Conservation (phyloP, 2,329 filamentous ascomycete genomes). For the Aspergillus fructus region DNA sequence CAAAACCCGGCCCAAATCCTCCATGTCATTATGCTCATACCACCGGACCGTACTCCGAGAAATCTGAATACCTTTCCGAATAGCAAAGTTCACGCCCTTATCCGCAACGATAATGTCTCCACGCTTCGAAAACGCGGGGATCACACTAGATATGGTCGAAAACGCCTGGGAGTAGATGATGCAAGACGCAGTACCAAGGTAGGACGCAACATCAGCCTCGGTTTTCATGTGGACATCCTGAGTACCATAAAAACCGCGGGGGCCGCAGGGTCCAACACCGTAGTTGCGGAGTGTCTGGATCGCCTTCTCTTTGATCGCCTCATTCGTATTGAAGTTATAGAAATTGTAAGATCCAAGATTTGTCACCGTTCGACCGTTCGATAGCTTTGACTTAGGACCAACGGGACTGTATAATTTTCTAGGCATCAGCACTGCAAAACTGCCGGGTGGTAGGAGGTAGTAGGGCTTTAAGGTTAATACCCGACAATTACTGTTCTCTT, state of each 20-base stretch:
- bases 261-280: slow-evolving; percentile 93
- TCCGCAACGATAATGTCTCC: slow-evolving; percentile 97
- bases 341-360: slow-evolving; percentile 97
- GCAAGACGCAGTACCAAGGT: slow-evolving; percentile 81
- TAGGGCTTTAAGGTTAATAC: slow-evolving; percentile 49
- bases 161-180: slow-evolving; percentile 97
- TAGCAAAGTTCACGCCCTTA: slow-evolving; percentile 87
- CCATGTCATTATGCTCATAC: slow-evolving; percentile 96
- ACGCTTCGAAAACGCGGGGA: slow-evolving; percentile 94
- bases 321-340: slow-evolving; percentile 94
- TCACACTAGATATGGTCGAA: slow-evolving; percentile 94
- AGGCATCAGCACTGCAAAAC: slow-evolving; percentile 8
- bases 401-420: slow-evolving; percentile 62
- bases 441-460: neutral
- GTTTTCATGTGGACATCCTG: slow-evolving; percentile 98
- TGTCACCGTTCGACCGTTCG: slow-evolving; percentile 83
- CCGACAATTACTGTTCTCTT: slow-evolving; percentile 85
- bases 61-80: slow-evolving; percentile 91
- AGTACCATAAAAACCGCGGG: slow-evolving; percentile 96
- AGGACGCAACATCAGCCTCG: slow-evolving; percentile 87
- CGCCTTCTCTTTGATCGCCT: slow-evolving; percentile 89
- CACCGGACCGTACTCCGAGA: slow-evolving; percentile 86
- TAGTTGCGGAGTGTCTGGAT: slow-evolving; percentile 92
- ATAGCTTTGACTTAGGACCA: slow-evolving; percentile 84
- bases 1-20: slow-evolving; percentile 83